A percentile compares a stretch with the other conserved stretches of the same genome.
Conservation (phyloP, 2,329 filamentous ascomycete genomes). For the Calonectria multiphialidica region DNA sequence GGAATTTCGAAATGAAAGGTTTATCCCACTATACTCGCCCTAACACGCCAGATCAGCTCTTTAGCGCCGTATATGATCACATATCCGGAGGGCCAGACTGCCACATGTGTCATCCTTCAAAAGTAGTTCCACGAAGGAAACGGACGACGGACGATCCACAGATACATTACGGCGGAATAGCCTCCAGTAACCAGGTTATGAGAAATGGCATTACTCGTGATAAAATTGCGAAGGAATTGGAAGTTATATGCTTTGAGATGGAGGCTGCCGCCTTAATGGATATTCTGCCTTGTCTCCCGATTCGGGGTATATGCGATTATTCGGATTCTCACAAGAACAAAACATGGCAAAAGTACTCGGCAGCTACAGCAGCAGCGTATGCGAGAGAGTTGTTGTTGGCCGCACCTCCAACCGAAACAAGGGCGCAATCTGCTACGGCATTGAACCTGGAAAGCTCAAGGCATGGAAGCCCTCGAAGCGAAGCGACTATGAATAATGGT, state of each 20-base stretch:
- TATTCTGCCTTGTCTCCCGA: constrained; percentile 47
- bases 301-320: constrained; percentile 57
- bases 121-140: background rate
- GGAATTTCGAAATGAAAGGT: accelerated
- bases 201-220: constrained; percentile 47
- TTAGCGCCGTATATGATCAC: background rate
- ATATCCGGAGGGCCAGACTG: background rate
- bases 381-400: constrained; percentile 24
- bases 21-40: background rate
- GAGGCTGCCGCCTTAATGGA: constrained; percentile 40
- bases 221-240: constrained; percentile 27
- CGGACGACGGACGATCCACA: background rate
- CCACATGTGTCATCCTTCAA: background rate
- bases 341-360: constrained; percentile 51
- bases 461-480: no score
- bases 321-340: constrained; percentile 55
- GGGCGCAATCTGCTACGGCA: background rate
- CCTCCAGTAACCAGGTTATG: constrained; percentile 50
- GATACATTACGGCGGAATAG: constrained; percentile 36
- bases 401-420: background rate
- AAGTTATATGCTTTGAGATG: constrained; percentile 43
- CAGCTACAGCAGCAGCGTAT: constrained; percentile 48
- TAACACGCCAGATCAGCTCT: background rate
- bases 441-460: background rate
- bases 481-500: background rate